Evolutionary conservation across 2,329 filamentous ascomycete genomes (phyloP), one percentile per base, ranked within the genome.

Genomic region (Neofusicoccum kwambonambiense): DNA sequence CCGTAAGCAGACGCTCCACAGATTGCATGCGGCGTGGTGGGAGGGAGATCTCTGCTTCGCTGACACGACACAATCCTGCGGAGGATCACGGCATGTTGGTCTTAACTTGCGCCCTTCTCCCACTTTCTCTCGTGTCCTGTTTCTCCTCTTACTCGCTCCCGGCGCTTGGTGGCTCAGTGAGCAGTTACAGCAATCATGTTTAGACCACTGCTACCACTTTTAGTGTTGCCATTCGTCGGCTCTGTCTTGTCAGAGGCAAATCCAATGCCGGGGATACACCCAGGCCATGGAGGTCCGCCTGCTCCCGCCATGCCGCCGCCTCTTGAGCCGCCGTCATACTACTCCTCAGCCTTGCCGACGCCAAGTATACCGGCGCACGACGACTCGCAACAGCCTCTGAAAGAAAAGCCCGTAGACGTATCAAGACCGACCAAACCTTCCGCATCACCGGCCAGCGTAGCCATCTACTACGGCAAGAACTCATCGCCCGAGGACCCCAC

Each of bases 251-350:
- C 41, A 60, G 27, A 60, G 11, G 42, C 56, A 17, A 60, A 19
- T 11, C 56, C 56, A 12, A 22, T 60, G 12, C 47, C 3, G 19
- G 50, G 34, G 37, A 41, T 64, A 4, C 62, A 49, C 41, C 62
- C 62, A 39, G 62, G 62, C 42, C 62, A 64, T 44, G 62, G 62
- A n/a, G 62, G 62, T 6, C 42, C 52, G 12, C 52, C 62, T 11
- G 41, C 52, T 7, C 45, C 58, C 34, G 22, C 44, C 22, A 31
- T 39, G 44, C 44, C 42, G 44, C 62, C 42, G 12, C 22, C 42
- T 22, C 17, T 58, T 9, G 44, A 57, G 37, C 52, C 44, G 8
- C 50, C 62, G 44, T 47, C 56, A 15, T 60, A 57, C n/a, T 34
- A 47, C 19, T 17, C 62, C 8, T 50, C 35, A 17, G 27, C 52